Evolutionary conservation across 495 filamentous ascomycete genomes (phyloP).

Genomic region (Xylaria acuta): DNA sequence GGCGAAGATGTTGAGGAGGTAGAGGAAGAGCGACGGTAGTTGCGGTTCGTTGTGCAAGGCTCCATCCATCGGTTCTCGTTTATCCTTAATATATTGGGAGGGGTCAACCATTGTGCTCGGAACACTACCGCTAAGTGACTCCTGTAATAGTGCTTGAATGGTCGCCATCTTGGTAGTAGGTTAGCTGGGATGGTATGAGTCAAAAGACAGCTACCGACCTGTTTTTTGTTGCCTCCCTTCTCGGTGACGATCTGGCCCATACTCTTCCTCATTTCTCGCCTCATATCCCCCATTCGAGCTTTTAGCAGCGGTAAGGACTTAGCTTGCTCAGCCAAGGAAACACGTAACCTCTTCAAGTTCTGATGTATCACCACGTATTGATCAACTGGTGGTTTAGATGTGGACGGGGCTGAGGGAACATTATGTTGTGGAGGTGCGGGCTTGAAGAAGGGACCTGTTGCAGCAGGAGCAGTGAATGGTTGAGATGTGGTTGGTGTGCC

Average conservation of each 20-base stretch:
- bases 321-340: conserved; percentile 59
- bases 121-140: conserved; percentile 49
- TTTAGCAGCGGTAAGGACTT: conserved; percentile 59
- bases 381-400: conserved; percentile 34
- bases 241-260: conserved; percentile 75
- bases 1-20: conserved; percentile 80
- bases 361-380: conserved; percentile 74
- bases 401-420: neutral
- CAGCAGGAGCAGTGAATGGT: conserved; percentile 19
- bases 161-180: conserved; percentile 47
- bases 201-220: conserved; percentile 49
- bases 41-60: conserved; percentile 59
- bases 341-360: conserved; percentile 74
- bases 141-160: conserved; percentile 50
- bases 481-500: conserved; percentile 8
- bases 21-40: conserved; percentile 75
- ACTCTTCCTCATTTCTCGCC: conserved; percentile 71
- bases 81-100: conserved; percentile 66
- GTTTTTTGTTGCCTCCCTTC: conserved; percentile 65
- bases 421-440: neutral
- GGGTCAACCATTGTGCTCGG: conserved; percentile 67
- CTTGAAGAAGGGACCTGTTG: neutral
- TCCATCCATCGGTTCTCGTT: conserved; percentile 59
- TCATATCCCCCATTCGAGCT: conserved; percentile 72
- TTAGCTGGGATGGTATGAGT: conserved; percentile 22